Percentiles rank a stretch among this genome's conserved stretches.
Evolutionary conservation across 148 eudicot genomes (phyloP).

Genomic region (Talinum fruticosum): DNA sequence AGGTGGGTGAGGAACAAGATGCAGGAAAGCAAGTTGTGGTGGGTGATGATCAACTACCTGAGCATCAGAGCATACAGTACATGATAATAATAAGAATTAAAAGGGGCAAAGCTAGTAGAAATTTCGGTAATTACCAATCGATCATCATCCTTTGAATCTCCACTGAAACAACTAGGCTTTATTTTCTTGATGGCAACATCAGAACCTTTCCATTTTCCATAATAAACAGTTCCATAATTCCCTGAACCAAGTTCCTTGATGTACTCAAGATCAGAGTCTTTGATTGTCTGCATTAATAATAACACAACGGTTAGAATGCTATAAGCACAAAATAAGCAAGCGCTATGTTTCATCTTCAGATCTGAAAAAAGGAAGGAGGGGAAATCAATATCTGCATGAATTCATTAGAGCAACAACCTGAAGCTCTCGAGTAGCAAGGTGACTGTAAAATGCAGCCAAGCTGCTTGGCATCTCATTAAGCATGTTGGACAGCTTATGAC

Average conservation of each 20-base stretch:
- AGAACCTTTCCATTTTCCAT: conserved; percentile 64
- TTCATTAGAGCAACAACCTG: conserved; percentile 10
- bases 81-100: neutral
- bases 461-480: neutral
- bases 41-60: neutral
- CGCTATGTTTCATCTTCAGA: neutral
- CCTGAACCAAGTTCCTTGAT: conserved; percentile 57
- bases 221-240: conserved; percentile 54
- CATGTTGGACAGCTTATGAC: neutral
- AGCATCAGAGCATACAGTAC: neutral
- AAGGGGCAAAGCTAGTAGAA: neutral
- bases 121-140: conserved; percentile 36
- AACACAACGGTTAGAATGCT: neutral
- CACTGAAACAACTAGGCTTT: conserved; percentile 46
- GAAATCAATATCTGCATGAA: neutral
- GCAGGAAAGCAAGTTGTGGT: neutral
- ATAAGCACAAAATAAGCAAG: neutral
- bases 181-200: conserved; percentile 65
- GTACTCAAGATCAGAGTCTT: conserved; percentile 49
- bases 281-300: conserved; percentile 37
- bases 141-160: conserved; percentile 37
- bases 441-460: conserved; percentile 1
- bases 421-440: conserved; percentile 5
- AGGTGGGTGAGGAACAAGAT: neutral
- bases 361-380: neutral